Base-by-base conservation (phyloP, 768 basidiomycete species). In the Naematelia encephala region DNA sequence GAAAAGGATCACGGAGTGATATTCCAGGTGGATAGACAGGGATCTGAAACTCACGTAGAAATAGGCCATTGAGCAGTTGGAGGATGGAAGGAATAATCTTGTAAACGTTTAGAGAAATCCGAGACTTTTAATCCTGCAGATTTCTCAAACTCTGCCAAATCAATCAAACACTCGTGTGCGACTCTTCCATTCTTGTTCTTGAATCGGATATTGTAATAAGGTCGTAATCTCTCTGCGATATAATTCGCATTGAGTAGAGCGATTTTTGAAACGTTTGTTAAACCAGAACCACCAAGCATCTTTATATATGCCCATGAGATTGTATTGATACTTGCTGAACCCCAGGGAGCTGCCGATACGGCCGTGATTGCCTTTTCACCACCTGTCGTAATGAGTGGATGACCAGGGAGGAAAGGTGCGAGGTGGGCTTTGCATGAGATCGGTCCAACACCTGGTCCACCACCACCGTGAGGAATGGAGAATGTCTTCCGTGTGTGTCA, bases 231-330 rank as follows among this genome's bases (percentile, higher is more conserved):
- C 69, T 87, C 83, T 19, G 93, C 92, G 84, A 97, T 96, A 78
- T 98, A 99, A 78, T 99, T 99, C 50, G 96, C 96, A 71, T 87
- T 97, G 44, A 99, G 83, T 27, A 99, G 82, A 1, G 96, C 91
- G 27, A 90, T 79, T 68, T 88, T 89, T 2, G 92, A 89, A 0
- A 91, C 86, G 59, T 91, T 84, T 22, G 85, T 84, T 25, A 99
- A 83, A 5, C 96, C 96, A 56, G 84, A 80, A 5, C 93, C 94
- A 25, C 96, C 96, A n/a, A 99, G 84, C 96, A 99, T 98, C 80
- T 90, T 94, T 82, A 96, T 90, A 78, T 96, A 99, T 12, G 96
- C 94, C 93, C 94, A 98, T 0, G 93, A 97, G 69, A 98, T 97
- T 61, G 93, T 82, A 48, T 90, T 86, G 69, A 99, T 92, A 5